A percentile compares a stretch with the other conserved stretches of the same genome.
Conservation (phyloP, 2,329 filamentous ascomycete genomes). For the Paracoccidioides brasiliensis region DNA sequence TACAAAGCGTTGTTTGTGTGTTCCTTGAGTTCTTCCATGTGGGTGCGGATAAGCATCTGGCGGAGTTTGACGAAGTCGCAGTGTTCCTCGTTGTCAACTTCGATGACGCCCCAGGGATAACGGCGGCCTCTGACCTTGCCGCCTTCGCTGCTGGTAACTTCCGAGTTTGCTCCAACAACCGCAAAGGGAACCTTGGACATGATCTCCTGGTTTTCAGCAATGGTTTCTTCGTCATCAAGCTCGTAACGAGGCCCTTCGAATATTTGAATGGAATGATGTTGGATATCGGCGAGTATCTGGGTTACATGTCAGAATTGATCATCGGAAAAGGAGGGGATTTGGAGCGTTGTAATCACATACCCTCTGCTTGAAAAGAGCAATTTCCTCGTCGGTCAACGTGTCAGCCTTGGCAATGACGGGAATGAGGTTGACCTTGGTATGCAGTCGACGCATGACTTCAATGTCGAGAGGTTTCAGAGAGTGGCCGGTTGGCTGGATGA, state of each 20-base stretch:
- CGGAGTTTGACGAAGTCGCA: conserved; percentile 99
- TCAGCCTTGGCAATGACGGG: conserved; percentile 98
- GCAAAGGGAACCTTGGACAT: conserved; percentile 99
- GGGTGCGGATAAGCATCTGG: conserved; percentile 98
- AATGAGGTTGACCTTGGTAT: conserved; percentile 99
- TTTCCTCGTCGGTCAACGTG: conserved; percentile 94
- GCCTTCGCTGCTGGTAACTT: conserved; percentile 81
- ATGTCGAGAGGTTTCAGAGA: conserved; percentile 97
- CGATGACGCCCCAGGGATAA: conserved; percentile 97
- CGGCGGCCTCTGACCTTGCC: conserved; percentile 90
- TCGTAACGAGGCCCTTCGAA: conserved; percentile 98
- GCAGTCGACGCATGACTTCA: conserved; percentile 96
- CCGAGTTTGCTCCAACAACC: conserved; percentile 90
- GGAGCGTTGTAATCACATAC: conserved; percentile 44
- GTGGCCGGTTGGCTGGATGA: conserved; percentile 97
- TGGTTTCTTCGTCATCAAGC: conserved; percentile 97
- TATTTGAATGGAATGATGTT: conserved; percentile 95
- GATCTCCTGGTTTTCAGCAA: conserved; percentile 99
- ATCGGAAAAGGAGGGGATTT: neutral
- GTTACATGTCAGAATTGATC: conserved; percentile 15
- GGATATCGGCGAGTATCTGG: conserved; percentile 91
- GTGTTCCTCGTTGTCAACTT: conserved; percentile 99
- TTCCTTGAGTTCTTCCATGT: conserved; percentile 99
- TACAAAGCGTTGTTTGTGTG: conserved; percentile 98
- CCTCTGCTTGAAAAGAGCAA: conserved; percentile 85